Evolutionary conservation across 805 yeast species (phyloP), one percentile per base, ranked within the genome.

Genomic region (Ogataea corticis): DNA sequence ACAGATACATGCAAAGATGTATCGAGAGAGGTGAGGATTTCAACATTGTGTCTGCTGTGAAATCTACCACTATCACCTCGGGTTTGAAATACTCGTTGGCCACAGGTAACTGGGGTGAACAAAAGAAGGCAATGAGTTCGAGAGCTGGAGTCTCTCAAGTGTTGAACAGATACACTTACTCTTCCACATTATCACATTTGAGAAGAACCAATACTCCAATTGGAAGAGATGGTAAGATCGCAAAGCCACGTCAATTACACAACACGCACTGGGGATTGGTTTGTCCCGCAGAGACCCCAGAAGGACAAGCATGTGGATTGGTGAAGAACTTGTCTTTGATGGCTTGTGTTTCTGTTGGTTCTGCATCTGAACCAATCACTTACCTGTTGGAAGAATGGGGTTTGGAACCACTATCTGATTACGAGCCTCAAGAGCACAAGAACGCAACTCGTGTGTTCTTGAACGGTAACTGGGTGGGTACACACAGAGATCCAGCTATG

Each of bases 21-120:
- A 97, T 94, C 47, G 99, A 94, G 72, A 90, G 94, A 59, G 96
- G 95, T 68, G 89, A 89, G 68, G 99, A 92, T 67, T 94, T 94
- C 77, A 92, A 92, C 66, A 79, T 94, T 72, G 90, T 96, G 42
- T 79, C 94, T 62, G 99, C 99, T 32, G 97, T 94, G 56, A 92
- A 94, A 72, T 89, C 97, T 14, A 91, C 91, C 57, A 94, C 98
- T 2, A 89, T 94, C 59, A 94, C 99, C 31, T 92, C 96, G 50
- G 99, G 99, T 66, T 79, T 94, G 69, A 87, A 95, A 66, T 94
- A 94, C 70, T 94, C 99, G 32, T 77, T 94, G 62, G 99, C 99
- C 44, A 94, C 99, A 13, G 99, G 99, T 77, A 94, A 94, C 73
- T 94, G 99, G 99, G 99, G 99, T 74, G 99, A 94, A 70, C 99